phyloP scores from a whole-genome alignment of 1,284 basidiomycete genomes.

The Wolfiporia cocos region DNA sequence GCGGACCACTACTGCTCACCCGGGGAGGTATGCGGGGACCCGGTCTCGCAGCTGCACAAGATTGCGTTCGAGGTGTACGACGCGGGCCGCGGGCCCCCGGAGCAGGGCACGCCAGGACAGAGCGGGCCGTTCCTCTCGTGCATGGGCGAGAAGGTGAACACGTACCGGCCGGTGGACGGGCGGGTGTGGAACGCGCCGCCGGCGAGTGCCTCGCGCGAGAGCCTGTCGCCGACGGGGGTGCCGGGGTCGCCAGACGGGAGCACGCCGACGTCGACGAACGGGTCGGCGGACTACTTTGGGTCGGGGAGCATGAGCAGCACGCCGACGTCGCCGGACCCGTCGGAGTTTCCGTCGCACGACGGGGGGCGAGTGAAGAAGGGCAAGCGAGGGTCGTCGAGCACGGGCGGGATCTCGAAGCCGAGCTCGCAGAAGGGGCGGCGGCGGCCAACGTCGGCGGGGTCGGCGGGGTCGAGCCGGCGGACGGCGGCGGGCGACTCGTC shows the following conservation, averaged over 20 bases:
- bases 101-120: slow-evolving; percentile 64
- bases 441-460: slow-evolving; percentile 69
- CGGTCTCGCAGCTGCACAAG: slow-evolving; percentile 94
- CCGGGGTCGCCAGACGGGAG: slow-evolving; percentile 65
- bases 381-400: slow-evolving; percentile 71
- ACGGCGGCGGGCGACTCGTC: slow-evolving; percentile 58
- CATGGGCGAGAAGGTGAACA: slow-evolving; percentile 87
- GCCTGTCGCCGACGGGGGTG: slow-evolving; percentile 49
- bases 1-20: slow-evolving; percentile 75
- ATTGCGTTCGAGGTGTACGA: slow-evolving; percentile 89
- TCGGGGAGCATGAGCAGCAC: slow-evolving; percentile 46
- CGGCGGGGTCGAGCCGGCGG: slow-evolving; percentile 57
- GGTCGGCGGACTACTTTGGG: slow-evolving; percentile 64
- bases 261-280: slow-evolving; percentile 45
- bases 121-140: slow-evolving; percentile 81
- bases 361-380: slow-evolving; percentile 75
- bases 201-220: slow-evolving; percentile 35
- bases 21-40: slow-evolving; percentile 88
- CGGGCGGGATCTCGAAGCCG: slow-evolving; percentile 58
- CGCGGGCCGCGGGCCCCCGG: slow-evolving; percentile 57
- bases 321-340: slow-evolving; percentile 60
- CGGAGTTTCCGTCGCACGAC: slow-evolving; percentile 72
- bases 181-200: slow-evolving; percentile 46
- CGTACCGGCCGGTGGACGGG: slow-evolving; percentile 78
- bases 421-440: slow-evolving; percentile 57